Base-by-base conservation (phyloP, 495 filamentous ascomycete species). In the Pyrenula aspistea region DNA sequence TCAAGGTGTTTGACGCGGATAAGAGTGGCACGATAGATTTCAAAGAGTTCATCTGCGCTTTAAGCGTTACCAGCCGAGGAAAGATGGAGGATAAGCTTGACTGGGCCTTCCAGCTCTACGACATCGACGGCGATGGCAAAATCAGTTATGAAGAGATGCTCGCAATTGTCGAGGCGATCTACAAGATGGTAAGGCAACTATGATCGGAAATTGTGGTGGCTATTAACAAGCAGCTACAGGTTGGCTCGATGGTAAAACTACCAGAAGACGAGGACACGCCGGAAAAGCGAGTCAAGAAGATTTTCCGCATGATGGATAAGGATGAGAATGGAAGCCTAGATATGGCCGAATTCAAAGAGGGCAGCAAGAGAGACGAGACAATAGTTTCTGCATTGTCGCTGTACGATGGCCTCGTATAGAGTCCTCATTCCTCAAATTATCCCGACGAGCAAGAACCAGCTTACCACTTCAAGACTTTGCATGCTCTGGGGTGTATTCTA, bases 281-380 rank as follows among this genome's bases (percentile, higher is more conserved):
- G 21, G 91, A 98, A 75, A 98, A 98, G 77, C 88, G 94, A 52
- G 93, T 98, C 24, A 83, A 78, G 66, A 98, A 98, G 77, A 98
- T 98, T 70, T 98, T 98, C 76, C 83, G 87, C 63, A 96, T 97
- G 93, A 98, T 98, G 93, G 93, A 98, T 75, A 98, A 98, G 76
- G 93, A 98, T 67, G 91, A 98, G 76, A 96, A 97, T 65, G 86
- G 91, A 57, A 89, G 84, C 66, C 73, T 95, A 54, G 86, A 93
- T 71, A 88, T 96, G 79, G 84, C 91, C 53, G 93, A 98, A 70
- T 98, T 98, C 78, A 97, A 96, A 71, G 93, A 97, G 71, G 93
- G 94, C 64, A 95, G 89, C 73, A 94, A 96, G 77, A 88, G 91
- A 47, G 93, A 98, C 69, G 92, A 95, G 71, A 98, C 94, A n/a